phyloP scores from a whole-genome alignment of 73 alveolate genomes.

The Paramecium sexaurelia region DNA sequence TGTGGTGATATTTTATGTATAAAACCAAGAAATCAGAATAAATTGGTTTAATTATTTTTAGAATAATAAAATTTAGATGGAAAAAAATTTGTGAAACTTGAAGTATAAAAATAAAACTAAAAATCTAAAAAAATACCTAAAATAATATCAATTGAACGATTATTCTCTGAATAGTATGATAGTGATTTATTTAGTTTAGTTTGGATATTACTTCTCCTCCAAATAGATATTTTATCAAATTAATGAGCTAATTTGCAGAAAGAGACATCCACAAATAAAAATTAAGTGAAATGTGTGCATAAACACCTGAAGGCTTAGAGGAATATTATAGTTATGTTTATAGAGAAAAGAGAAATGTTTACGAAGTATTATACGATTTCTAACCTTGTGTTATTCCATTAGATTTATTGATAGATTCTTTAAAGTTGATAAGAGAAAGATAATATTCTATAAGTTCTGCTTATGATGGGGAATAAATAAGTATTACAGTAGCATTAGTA shows the following conservation, averaged over 20 bases:
- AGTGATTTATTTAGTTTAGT: background rate
- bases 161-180: conserved; percentile 13
- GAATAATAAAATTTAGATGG: background rate
- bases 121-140: background rate
- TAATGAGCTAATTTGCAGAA: conserved; percentile 74
- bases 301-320: conserved; percentile 80
- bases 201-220: conserved; percentile 79
- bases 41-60: background rate
- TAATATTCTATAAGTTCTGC: conserved; percentile 79
- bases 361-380: conserved; percentile 81
- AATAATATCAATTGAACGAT: background rate
- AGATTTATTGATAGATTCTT: conserved; percentile 72
- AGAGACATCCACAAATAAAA: conserved; percentile 73
- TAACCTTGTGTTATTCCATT: conserved; percentile 74
- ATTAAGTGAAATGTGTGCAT: conserved; percentile 73
- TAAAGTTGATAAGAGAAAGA: conserved; percentile 74
- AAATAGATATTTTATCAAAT: conserved; percentile 72
- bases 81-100: conserved; percentile 34
- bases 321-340: conserved; percentile 84
- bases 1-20: conserved; percentile 28
- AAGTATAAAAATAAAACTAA: background rate
- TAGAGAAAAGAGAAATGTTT: conserved; percentile 81
- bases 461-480: conserved; percentile 24
- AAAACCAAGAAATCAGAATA: background rate
- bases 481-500: conserved; percentile 80